Conservation (phyloP, 2,329 filamentous ascomycete genomes). For the Colletotrichum sidae region DNA sequence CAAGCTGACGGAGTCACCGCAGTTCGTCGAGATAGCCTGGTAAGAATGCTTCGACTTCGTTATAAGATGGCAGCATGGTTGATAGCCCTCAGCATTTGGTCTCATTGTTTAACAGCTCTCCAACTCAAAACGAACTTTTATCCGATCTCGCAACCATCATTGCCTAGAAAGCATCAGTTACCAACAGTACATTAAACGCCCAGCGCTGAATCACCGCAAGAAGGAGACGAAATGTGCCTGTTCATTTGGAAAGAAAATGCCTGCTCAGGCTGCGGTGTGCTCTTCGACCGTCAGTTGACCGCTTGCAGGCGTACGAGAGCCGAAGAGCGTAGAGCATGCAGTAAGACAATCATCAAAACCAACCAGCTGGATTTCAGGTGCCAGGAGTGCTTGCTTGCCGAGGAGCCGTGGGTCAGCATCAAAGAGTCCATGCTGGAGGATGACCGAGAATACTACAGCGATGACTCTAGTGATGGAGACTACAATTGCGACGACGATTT, state of each 20-base stretch:
- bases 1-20: too few relatives aligned
- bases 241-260: conserved; percentile 21
- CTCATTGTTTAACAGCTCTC: too few relatives aligned
- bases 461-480: neutral
- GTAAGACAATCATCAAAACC: neutral
- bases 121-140: too few relatives aligned
- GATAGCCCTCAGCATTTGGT: too few relatives aligned
- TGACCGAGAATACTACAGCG: neutral
- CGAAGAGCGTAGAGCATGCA: neutral
- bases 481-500: neutral
- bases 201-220: neutral
- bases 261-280: conserved; percentile 6
- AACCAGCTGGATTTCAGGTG: neutral
- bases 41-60: too few relatives aligned
- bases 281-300: conserved; percentile 14
- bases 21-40: too few relatives aligned
- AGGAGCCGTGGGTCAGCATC: neutral
- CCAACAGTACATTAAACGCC: neutral
- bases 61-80: too few relatives aligned
- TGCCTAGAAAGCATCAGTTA: neutral
- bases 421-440: neutral
- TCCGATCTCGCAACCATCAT: neutral
- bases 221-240: conserved; percentile 3
- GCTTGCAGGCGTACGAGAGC: neutral
- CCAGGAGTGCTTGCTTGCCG: neutral